A percentile compares a stretch with the other conserved stretches of the same genome.
phyloP scores from a whole-genome alignment of 164 flowering plant species.

The Tinospora cordifolia region DNA sequence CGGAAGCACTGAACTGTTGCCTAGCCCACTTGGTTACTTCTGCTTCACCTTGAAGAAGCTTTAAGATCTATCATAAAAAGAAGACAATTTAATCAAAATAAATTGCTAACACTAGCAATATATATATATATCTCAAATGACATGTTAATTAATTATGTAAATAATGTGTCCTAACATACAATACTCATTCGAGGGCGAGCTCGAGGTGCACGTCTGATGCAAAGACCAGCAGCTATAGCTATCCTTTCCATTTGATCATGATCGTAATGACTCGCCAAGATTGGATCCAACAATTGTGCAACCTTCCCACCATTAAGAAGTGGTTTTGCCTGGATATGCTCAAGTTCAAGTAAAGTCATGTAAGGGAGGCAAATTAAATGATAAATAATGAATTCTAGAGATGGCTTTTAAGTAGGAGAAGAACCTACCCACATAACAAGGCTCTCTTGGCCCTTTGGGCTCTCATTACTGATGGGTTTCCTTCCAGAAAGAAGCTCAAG shows the following conservation, averaged over 20 bases:
- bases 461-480: conserved; percentile 70
- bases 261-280: conserved; percentile 42
- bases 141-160: too few species aligned
- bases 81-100: neutral
- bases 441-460: conserved; percentile 85
- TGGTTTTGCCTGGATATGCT: conserved; percentile 62
- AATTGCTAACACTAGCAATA: too few species aligned
- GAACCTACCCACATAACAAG: conserved; percentile 89
- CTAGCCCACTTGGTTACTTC: conserved; percentile 67
- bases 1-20: conserved; percentile 41
- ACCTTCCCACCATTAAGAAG: conserved; percentile 51
- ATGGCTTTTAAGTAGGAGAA: neutral
- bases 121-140: too few species aligned
- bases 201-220: conserved; percentile 60
- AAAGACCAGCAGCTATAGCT: conserved; percentile 75
- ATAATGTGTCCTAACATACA: conserved; percentile 39
- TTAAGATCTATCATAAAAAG: conserved; percentile 45
- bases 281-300: conserved; percentile 53
- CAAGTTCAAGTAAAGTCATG: conserved; percentile 5
- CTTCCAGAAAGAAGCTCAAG: conserved; percentile 94
- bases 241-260: conserved; percentile 64
- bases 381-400: neutral
- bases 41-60: conserved; percentile 79
- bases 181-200: conserved; percentile 67
- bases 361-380: conserved; percentile 6